A percentile compares a stretch with the other conserved stretches of the same genome.
Evolutionary conservation across 768 basidiomycete genomes (phyloP).

Genomic region (Leccinum uliginosum): DNA sequence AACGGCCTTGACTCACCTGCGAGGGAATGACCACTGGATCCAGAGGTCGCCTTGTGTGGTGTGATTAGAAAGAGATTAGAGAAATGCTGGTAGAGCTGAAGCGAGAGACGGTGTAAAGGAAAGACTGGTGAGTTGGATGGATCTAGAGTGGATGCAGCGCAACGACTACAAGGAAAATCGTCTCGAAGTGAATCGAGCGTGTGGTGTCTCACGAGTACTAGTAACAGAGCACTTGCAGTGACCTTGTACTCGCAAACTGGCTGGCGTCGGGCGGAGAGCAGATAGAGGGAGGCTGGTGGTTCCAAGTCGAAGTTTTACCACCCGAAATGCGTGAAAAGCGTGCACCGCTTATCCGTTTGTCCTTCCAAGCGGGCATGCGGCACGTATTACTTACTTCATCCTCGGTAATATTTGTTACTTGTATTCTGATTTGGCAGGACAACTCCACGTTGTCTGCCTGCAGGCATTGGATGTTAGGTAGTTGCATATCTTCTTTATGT

Average conservation of each 20-base stretch:
- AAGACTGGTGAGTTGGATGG: constrained; percentile 30
- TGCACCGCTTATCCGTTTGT: constrained; percentile 52
- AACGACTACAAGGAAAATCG: constrained; percentile 34
- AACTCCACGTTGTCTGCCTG: constrained; percentile 73
- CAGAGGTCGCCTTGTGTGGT: constrained; percentile 12
- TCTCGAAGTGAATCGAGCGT: constrained; percentile 55
- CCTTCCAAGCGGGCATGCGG: constrained; percentile 30
- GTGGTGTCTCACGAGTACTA: constrained; percentile 26
- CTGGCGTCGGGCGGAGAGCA: constrained; percentile 19
- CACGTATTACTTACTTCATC: constrained; percentile 29
- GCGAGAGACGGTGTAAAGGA: constrained; percentile 34
- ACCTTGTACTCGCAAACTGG: constrained; percentile 27
- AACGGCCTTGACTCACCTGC: constrained; percentile 16
- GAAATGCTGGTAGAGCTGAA: constrained; percentile 19
- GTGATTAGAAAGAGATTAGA: constrained; percentile 21
- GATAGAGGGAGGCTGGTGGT: constrained; percentile 21
- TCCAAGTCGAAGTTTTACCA: constrained; percentile 37
- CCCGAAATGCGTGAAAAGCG: constrained; percentile 46
- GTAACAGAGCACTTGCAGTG: constrained; percentile 21
- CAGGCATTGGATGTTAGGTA: constrained; percentile 51
- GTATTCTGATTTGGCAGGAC: constrained; percentile 46
- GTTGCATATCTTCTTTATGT: constrained; percentile 44
- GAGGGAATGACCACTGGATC: constrained; percentile 7
- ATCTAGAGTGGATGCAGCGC: constrained; percentile 24
- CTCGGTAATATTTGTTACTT: constrained; percentile 40